Base-by-base conservation (phyloP, 805 yeast genomes). In the Ogataea populi-albae region DNA sequence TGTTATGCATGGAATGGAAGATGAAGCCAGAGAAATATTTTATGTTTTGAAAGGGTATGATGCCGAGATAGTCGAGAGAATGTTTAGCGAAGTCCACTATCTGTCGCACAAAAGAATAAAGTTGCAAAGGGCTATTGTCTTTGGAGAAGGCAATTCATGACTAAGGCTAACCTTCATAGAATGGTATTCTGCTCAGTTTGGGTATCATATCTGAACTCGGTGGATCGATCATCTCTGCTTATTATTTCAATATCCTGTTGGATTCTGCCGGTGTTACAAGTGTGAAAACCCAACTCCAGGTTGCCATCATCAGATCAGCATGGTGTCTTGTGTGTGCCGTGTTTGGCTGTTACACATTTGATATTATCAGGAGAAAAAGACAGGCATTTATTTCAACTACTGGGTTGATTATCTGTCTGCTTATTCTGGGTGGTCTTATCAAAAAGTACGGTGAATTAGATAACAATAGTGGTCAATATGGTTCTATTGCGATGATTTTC, bases 401-500 rank as follows among this genome's bases (percentile, higher is more conserved):
- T 7, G 49, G 47, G 16, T 44, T 49, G 53, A 35, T 36, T 19
- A 26, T 47, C 18, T 45, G 43, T 17, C 43, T 49, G 22, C 43
- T 42, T 37, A 32, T 45, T 7, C 22, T 50, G 26, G 54, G 50
- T 22, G 54, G 46, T 4, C 41, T 50, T 17, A 32, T 40, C 14
- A 40, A 38, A 16, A n/a, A n/a, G n/a, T n/a, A n/a, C n/a, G n/a
- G n/a, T n/a, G n/a, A n/a, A n/a, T n/a, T n/a, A n/a, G 23, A 22
- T 22, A 22, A 22, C 23, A 9, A 22, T 22, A 9, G 11, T 22
- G 23, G 11, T 22, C 23, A 22, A 22, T 36, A 48, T 37, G 46
- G 41, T 17, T 32, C 47, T 11, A 31, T 53, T 14, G 73, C 73
- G 6, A 68, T 73, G 75, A 72, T 75, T 35, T 73, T 71, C 64